These are phyloP conservation scores for Citrus maxima DNA, from an alignment of 345 rosid genomes.

Conservation along the genomic window DNA sequence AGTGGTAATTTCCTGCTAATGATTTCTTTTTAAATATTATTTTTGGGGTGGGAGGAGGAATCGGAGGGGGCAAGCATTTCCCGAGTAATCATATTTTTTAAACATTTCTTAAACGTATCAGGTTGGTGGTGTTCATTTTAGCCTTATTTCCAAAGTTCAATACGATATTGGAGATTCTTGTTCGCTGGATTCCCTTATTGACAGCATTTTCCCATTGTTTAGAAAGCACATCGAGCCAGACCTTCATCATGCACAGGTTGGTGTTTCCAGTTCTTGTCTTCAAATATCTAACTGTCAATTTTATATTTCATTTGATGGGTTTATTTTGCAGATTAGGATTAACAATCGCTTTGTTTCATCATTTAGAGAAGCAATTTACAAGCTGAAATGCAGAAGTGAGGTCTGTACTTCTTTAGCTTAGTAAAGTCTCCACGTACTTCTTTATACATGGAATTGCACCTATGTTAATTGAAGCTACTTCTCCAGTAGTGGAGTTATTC, in stretches of 20 bases:
- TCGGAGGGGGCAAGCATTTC: background rate
- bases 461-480: background rate
- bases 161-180: conserved; percentile 96
- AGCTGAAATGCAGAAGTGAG: conserved; percentile 96
- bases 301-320: conserved; percentile 24
- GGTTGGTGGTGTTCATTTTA: conserved; percentile 99
- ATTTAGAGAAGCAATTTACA: conserved; percentile 97
- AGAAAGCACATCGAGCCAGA: conserved; percentile 98
- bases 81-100: conserved; percentile 7
- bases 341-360: conserved; percentile 98
- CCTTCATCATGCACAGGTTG: conserved; percentile 99
- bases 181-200: conserved; percentile 90
- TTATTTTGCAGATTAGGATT: conserved; percentile 86
- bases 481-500: background rate
- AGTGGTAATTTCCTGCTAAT: conserved; percentile 52
- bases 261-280: conserved; percentile 13
- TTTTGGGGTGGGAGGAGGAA: background rate
- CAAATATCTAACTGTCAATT: conserved; percentile 11
- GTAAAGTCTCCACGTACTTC: background rate
- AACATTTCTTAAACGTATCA: conserved; percentile 26
- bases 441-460: background rate
- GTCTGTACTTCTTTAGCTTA: conserved; percentile 39
- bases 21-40: no score
- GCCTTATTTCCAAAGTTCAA: conserved; percentile 95
- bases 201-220: conserved; percentile 96